Evolutionary conservation across 495 filamentous ascomycete genomes (phyloP), one percentile per base, ranked within the genome.

Genomic region (Aspergillus cristatus): DNA sequence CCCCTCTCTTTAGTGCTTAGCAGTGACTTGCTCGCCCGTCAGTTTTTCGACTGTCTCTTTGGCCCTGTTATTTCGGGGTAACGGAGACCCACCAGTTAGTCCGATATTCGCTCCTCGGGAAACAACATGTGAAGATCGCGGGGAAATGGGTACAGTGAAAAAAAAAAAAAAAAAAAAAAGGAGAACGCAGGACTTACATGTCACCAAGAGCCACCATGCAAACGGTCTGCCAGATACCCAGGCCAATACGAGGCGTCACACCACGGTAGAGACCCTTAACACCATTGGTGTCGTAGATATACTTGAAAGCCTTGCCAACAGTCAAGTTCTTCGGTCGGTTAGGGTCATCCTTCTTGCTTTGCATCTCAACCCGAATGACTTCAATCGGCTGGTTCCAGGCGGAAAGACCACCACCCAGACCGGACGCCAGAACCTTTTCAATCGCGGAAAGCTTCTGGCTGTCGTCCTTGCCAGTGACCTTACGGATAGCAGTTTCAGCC

Each of bases 331-430:
- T 93, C 37, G 91, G 91, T 17, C 91, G 84, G 68, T 97, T 97
- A 37, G 91, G 89, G 54, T 98, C 91, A 40, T 79, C 84, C 43
- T 84, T 96, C 79, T 94, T 97, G 71, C 83, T 90, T 76, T 98
- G 91, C 93, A 98, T 97, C 75, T 98, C 91, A 42, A 98, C 91
- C 48, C 91, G 85, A 60, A 98, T 94, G 57, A 98, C 91, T 76
- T 98, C 91, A 65, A 98, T 98, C 17, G 91, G 91, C 74, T 98
- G 91, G 66, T 98, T 98, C 91, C 91, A 98, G 42, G 91, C 91
- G 42, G 79, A 86, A 38, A 98, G 67, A 52, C 91, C 91, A 73
- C 91, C 91, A 59, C 91, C 91, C 13, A 98, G 51, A 48, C 82
- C 76, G 40, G 81, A 84, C 2, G 91, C 89, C 28, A 86, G 60